These are phyloP conservation scores for Exophiala aquamarina DNA, from an alignment of 2,329 filamentous ascomycete species.

Conservation along the genomic window DNA sequence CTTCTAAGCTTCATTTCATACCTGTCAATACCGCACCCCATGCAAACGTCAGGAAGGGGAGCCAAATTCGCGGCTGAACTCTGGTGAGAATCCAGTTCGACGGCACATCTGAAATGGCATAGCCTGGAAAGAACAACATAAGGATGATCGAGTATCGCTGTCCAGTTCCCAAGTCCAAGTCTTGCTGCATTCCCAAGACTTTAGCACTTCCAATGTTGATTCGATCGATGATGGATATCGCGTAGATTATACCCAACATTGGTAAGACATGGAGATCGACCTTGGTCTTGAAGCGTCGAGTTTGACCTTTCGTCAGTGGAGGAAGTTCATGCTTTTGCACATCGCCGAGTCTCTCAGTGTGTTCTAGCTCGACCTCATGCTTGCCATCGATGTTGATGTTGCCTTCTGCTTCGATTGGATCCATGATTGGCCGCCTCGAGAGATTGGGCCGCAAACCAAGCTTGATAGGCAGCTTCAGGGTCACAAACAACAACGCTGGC, in stretches of 20 bases:
- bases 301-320: conserved; percentile 5
- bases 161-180: conserved; percentile 6
- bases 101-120: conserved; percentile 5
- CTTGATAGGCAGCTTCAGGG: no score
- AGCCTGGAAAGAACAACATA: conserved; percentile 15
- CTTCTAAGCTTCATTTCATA: no score
- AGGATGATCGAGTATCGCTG: conserved; percentile 11
- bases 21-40: conserved; percentile 8
- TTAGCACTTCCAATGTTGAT: conserved; percentile 17
- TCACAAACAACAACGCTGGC: no score
- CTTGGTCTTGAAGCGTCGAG: conserved; percentile 9
- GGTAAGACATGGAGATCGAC: conserved; percentile 10
- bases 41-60: conserved; percentile 7
- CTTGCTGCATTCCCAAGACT: conserved; percentile 18
- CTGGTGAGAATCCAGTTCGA: conserved; percentile 17
- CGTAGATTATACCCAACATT: conserved; percentile 10
- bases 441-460: no score
- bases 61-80: conserved; percentile 8
- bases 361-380: conserved; percentile 3
- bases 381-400: conserved; percentile 11
- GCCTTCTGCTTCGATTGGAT: conserved; percentile 11
- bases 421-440: not conserved
- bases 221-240: conserved; percentile 15
- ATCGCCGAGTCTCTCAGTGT: conserved; percentile 9
- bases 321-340: conserved; percentile 5